Evolutionary conservation across 208 protist species (phyloP).

Genomic region (Tritrichomonas musculus): DNA sequence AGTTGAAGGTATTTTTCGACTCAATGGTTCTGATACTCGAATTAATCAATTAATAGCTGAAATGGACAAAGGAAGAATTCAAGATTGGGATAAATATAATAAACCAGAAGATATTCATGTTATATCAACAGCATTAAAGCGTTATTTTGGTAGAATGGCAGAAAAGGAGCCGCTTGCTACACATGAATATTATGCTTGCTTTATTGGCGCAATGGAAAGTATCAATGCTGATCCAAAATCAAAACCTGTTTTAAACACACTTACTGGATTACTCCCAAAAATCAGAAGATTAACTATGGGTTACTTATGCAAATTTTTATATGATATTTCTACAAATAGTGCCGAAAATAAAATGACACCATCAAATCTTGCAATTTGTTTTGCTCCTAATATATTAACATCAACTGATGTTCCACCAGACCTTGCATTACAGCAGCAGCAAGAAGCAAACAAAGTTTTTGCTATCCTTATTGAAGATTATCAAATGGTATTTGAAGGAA

Average conservation of each 20-base stretch:
- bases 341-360: not conserved
- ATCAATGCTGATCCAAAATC: not conserved
- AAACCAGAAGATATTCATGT: not conserved
- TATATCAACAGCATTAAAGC: not conserved
- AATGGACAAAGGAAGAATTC: not conserved
- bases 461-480: not conserved
- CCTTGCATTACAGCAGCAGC: not conserved
- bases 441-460: not conserved
- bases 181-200: not conserved
- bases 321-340: not conserved
- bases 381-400: not conserved
- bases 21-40: not conserved
- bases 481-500: not conserved
- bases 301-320: not conserved
- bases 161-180: not conserved
- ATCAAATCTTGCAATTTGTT: not conserved
- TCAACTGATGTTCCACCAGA: not conserved
- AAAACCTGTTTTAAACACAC: not conserved
- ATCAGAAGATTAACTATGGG: not conserved
- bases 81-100: conserved; percentile 12
- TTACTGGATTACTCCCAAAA: not conserved
- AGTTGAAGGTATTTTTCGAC: not conserved
- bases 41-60: not conserved
- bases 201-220: not conserved
- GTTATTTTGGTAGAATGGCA: not conserved